Evolutionary conservation across 139 green algal species (phyloP), one percentile per base, ranked within the genome.

Genomic region (Chlamydomonas sp.): DNA sequence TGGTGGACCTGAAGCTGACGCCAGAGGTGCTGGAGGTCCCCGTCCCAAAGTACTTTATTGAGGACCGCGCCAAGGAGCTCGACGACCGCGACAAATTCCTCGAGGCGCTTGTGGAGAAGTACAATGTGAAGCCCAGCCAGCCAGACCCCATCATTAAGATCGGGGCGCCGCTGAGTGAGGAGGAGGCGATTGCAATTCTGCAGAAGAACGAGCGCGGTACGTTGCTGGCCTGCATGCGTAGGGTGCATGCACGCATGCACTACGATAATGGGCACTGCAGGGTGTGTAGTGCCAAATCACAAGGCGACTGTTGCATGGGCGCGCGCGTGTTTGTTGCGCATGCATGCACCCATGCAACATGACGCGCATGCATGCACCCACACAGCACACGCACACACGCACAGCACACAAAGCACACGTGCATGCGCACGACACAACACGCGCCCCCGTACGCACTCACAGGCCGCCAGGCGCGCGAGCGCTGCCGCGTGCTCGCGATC

Each of bases 1-100:
- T 96, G 71, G 78, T 95, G 43, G 89, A 94, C 65, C 65, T 95
- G 75, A 92, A 93, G 67, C 82, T 96, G 22, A 76, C 82, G 2
- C 88, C 90, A 24, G 87, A 95, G 26, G 69, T 74, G 35, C 43
- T 93, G 59, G 89, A 97, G 74, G 63, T 96, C 29, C 85, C 89
- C 0, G 79, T 93, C 43, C 90, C 90, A 3, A 72, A 84, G 33
- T 96, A 90, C 76, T 95, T 92, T 58, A 76, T 83, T 22, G 82
- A 91, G 49, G 87, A 90, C 49, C 63, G 73, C 8, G 73, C 70
- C 13, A 82, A 90, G 82, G 89, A 93, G 71, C 73, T 95, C 47
- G 80, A 90, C 20, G 84, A 88, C 62, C 54, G 88, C 29, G 74
- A 87, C 67, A 91, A 89, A 77, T 92, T 93, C 70, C 75, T 92